phyloP scores from a whole-genome alignment of 1,284 basidiomycete species.

The Pseudozyma thailandica region DNA sequence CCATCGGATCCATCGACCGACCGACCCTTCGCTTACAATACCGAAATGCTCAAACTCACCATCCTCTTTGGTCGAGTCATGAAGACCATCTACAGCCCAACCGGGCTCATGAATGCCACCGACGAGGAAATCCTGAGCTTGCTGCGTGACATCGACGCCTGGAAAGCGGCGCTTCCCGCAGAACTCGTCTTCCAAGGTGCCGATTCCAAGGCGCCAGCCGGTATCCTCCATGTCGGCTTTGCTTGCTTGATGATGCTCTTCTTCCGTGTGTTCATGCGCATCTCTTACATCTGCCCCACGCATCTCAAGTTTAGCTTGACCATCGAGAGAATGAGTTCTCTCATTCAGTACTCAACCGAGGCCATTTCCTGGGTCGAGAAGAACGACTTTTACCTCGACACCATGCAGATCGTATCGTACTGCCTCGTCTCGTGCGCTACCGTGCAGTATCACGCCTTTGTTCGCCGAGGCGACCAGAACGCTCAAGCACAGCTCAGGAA shows the following conservation, averaged over 20 bases:
- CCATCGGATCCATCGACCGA: slow-evolving; percentile 46
- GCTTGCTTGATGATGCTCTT: slow-evolving; percentile 62
- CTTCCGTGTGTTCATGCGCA: slow-evolving; percentile 65
- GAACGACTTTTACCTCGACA: slow-evolving; percentile 62
- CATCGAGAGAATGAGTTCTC: slow-evolving; percentile 60
- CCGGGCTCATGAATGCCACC: slow-evolving; percentile 63
- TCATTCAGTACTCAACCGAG: slow-evolving; percentile 55
- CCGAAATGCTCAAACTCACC: slow-evolving; percentile 64
- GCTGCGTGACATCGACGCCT: slow-evolving; percentile 60
- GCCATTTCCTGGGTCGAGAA: slow-evolving; percentile 60
- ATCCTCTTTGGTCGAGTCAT: slow-evolving; percentile 65
- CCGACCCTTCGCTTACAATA: slow-evolving; percentile 62
- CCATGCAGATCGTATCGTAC: slow-evolving; percentile 60
- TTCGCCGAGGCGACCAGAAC: slow-evolving; percentile 55
- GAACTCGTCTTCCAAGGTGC: slow-evolving; percentile 53
- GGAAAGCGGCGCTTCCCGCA: slow-evolving; percentile 54
- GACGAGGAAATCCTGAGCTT: slow-evolving; percentile 61
- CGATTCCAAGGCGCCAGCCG: slow-evolving; percentile 49
- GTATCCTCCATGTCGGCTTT: slow-evolving; percentile 58
- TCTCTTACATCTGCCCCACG: slow-evolving; percentile 63
- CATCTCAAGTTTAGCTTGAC: slow-evolving; percentile 63
- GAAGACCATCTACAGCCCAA: slow-evolving; percentile 66
- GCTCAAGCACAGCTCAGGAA: slow-evolving; percentile 47
- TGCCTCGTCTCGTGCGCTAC: slow-evolving; percentile 64
- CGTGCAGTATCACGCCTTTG: slow-evolving; percentile 61